These are phyloP conservation scores for Gastrolobium villosum DNA, from an alignment of 306 rosid species.

Conservation along the genomic window DNA sequence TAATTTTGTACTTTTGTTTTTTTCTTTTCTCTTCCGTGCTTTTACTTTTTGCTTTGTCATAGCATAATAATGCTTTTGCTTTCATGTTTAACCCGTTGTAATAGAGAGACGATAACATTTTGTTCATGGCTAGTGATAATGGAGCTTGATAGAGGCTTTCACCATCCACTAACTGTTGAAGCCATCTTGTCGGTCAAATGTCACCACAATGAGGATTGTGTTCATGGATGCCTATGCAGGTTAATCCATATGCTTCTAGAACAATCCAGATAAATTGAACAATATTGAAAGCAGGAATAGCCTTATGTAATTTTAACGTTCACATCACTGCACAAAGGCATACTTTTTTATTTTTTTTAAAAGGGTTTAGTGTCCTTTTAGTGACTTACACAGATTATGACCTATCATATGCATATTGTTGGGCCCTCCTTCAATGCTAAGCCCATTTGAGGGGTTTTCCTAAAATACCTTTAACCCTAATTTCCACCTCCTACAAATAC, in stretches of 20 bases:
- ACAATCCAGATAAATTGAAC: conserved; percentile 50
- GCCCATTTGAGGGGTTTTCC: too few relatives aligned
- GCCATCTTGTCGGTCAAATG: conserved; percentile 70
- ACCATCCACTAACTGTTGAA: conserved; percentile 58
- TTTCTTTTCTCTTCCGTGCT: conserved; percentile 35
- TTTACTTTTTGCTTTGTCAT: conserved; percentile 52
- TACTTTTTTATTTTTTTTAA: too few relatives aligned
- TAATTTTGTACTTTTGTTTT: conserved; percentile 51
- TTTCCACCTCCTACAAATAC: too few relatives aligned
- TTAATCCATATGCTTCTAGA: conserved; percentile 49
- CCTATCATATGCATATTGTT: too few relatives aligned
- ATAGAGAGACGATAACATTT: conserved; percentile 48
- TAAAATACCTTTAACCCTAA: too few relatives aligned
- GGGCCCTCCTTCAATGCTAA: too few relatives aligned
- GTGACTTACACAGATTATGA: too few relatives aligned
- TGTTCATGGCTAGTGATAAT: conserved; percentile 51
- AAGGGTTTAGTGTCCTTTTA: too few relatives aligned
- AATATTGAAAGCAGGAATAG: conserved; percentile 20
- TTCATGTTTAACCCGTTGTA: conserved; percentile 45
- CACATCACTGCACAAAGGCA: conserved; percentile 43
- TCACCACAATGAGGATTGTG: conserved; percentile 61
- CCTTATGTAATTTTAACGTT: conserved; percentile 19
- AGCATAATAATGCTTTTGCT: conserved; percentile 46
- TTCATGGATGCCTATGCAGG: conserved; percentile 50
- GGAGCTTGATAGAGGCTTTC: conserved; percentile 41